Conservation (phyloP, 805 yeast species). For the Cyberlindnera maritima region DNA sequence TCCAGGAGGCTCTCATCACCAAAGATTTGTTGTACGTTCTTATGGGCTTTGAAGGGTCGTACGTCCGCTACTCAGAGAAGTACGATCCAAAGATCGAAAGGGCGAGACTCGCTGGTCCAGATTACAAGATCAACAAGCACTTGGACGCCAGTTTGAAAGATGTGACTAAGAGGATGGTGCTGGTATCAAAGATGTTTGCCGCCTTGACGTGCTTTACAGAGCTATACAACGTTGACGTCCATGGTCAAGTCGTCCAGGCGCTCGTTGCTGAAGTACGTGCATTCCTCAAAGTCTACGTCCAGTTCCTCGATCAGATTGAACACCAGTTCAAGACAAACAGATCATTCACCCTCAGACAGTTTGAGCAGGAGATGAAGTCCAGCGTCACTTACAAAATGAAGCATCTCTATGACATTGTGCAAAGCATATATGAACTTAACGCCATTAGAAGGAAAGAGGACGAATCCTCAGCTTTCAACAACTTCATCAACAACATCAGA, state of each 20-base stretch:
- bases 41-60: constrained; percentile 73
- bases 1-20: constrained; percentile 72
- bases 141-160: constrained; percentile 74
- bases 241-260: constrained; percentile 75
- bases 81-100: constrained; percentile 46
- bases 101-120: constrained; percentile 63
- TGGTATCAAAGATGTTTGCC: constrained; percentile 60
- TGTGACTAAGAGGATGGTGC: constrained; percentile 57
- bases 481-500: constrained; percentile 41
- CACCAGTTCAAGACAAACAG: constrained; percentile 46
- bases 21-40: constrained; percentile 69
- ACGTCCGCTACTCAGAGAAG: constrained; percentile 63
- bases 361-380: constrained; percentile 50
- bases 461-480: constrained; percentile 36
- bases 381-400: constrained; percentile 39
- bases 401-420: constrained; percentile 57
- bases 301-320: constrained; percentile 45
- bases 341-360: constrained; percentile 53
- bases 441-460: constrained; percentile 34
- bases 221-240: constrained; percentile 47
- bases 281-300: constrained; percentile 36
- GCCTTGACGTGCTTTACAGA: constrained; percentile 61
- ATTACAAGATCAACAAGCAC: constrained; percentile 65
- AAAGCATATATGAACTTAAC: constrained; percentile 47
- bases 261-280: constrained; percentile 59